phyloP scores from a whole-genome alignment of 2,329 filamentous ascomycete genomes.

The Fusarium pininemorale region DNA sequence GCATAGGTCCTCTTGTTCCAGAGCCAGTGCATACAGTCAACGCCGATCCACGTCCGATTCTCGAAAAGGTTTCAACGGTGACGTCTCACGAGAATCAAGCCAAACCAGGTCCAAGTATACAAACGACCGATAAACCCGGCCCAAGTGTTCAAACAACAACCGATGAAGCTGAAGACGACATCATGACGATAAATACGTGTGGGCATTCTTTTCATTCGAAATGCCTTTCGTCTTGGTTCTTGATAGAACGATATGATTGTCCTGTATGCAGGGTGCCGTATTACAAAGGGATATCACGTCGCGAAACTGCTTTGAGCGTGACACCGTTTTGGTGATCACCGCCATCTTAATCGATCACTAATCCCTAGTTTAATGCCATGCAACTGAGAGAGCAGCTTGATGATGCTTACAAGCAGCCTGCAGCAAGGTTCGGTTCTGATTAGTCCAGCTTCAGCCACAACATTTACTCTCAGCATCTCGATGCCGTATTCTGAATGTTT shows the following conservation, averaged over 20 bases:
- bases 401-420: conserved; percentile 7
- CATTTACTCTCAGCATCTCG: not conserved
- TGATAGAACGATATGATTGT: conserved; percentile 49
- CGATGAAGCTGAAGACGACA: conserved; percentile 36
- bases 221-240: conserved; percentile 53
- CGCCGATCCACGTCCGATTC: conserved; percentile 18
- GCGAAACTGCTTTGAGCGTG: conserved; percentile 24
- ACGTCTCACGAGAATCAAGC: not conserved
- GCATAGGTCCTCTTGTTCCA: conserved; percentile 46
- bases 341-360: conserved; percentile 7
- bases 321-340: conserved; percentile 33
- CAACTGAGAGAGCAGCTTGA: not conserved
- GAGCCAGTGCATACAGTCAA: conserved; percentile 35
- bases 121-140: not conserved
- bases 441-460: conserved; percentile 4
- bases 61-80: conserved; percentile 28
- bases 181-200: conserved; percentile 50
- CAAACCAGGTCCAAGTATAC: not conserved
- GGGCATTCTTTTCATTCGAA: conserved; percentile 52
- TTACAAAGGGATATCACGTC: conserved; percentile 33
- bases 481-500: conserved; percentile 1
- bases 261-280: conserved; percentile 51
- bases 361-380: not conserved
- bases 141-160: not conserved
- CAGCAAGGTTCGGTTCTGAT: not conserved